Base-by-base conservation (phyloP, 306 rosid species). In the Oxytropis ochrocephala region DNA sequence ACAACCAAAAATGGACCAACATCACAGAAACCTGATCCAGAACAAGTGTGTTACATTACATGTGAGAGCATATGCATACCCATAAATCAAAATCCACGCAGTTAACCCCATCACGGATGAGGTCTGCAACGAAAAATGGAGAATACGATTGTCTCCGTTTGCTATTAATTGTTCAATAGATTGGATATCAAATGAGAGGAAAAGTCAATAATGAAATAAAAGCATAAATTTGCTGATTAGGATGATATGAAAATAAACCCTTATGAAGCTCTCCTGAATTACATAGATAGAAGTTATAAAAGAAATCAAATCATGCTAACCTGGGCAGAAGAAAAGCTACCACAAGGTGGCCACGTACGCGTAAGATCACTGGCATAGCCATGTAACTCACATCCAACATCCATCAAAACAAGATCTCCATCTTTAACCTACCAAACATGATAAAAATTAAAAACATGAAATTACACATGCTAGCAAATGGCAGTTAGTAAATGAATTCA, bases 261-360 rank as follows among this genome's bases (percentile, higher is more conserved):
- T 38, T 47, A 46, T 24, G 69, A 55, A 49, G 27, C 21, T 48
- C 68, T 44, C 46, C 52, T 30, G 76, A 50, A 39, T 24, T 63
- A 29, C 7, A 2, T 62, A 69, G 21, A 69, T 33, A 55, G 18
- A 49, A 68, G 27, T 53, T 49, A 24, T 73, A n/a, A 51, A 69
- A 60, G 47, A 70, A 41, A 41, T 36, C 72, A 54, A 52, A 50
- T 48, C 43, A 56, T 46, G 67, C 80, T 39, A 63, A 90, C 99
- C 76, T 88, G 93, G 76, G 91, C 79, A 70, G 92, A 86, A 72
- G 96, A 85, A 70, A 94, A 91, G 70, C 81, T 84, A 70, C 97
- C 99, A 77, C 84, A 91, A 51, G 96, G 97, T 49, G 96, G 95
- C 99, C 99, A 94, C 72, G 92, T 88, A 30, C 99, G 91, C 59